Conservation (phyloP, 495 filamentous ascomycete genomes). For the Penicillium roqueforti region DNA sequence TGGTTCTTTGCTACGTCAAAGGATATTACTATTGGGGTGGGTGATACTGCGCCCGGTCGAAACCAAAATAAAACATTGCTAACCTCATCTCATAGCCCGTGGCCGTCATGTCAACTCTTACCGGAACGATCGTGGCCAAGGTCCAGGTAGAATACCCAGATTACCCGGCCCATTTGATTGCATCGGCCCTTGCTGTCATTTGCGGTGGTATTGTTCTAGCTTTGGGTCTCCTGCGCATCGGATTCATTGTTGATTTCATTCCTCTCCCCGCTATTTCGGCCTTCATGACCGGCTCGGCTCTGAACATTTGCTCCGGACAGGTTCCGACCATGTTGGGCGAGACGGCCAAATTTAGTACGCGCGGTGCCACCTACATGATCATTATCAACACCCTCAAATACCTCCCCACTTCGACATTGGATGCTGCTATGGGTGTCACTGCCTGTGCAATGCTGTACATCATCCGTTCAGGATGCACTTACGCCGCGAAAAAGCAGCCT, state of each 20-base stretch:
- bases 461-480: conserved; percentile 68
- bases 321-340: conserved; percentile 83
- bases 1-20: conserved; percentile 99
- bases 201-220: conserved; percentile 76
- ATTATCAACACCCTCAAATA: conserved; percentile 84
- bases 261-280: conserved; percentile 86
- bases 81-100: conserved; percentile 61
- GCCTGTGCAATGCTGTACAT: conserved; percentile 79
- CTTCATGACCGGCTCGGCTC: conserved; percentile 96
- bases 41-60: conserved; percentile 26
- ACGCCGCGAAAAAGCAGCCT: conserved; percentile 63
- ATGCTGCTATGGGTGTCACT: conserved; percentile 87
- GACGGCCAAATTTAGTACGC: conserved; percentile 61
- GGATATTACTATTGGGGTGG: conserved; percentile 97
- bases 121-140: conserved; percentile 70
- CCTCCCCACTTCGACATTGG: conserved; percentile 60
- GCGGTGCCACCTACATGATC: conserved; percentile 75
- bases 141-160: conserved; percentile 56
- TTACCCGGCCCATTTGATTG: conserved; percentile 57
- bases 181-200: conserved; percentile 76
- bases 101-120: conserved; percentile 89
- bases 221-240: conserved; percentile 73
- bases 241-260: conserved; percentile 96
- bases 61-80: conserved; percentile 9
- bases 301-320: conserved; percentile 90